phyloP scores from a whole-genome alignment of 495 filamentous ascomycete genomes.

The Penicillium paxilli region DNA sequence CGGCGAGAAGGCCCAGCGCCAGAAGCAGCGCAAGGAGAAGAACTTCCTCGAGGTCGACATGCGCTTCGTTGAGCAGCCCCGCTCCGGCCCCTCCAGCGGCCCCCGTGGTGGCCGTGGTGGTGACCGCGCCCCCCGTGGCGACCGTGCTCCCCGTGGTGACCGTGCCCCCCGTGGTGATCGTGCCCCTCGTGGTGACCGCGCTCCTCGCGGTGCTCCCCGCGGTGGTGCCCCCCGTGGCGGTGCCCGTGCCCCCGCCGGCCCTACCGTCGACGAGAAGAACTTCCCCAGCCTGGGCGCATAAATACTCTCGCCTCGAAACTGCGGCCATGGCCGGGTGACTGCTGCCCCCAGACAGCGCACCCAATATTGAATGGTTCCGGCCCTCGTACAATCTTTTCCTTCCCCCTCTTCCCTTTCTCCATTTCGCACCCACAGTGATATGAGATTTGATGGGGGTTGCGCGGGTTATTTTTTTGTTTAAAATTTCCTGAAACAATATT shows the following conservation, averaged over 20 bases:
- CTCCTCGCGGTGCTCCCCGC: constrained; percentile 26
- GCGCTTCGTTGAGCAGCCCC: constrained; percentile 66
- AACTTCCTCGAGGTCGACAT: constrained; percentile 83
- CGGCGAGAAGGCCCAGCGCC: constrained; percentile 78
- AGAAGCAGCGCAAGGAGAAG: constrained; percentile 92
- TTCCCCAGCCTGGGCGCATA: constrained; percentile 51
- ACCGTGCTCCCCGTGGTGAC: constrained; percentile 37
- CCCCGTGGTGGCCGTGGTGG: constrained; percentile 51
- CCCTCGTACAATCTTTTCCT: constrained; percentile 9
- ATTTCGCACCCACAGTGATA: neutral
- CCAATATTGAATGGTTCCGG: constrained; percentile 6
- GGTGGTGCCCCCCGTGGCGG: constrained; percentile 33
- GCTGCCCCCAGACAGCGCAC: constrained; percentile 1
- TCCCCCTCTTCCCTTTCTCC: constrained; percentile 9
- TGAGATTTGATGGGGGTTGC: neutral
- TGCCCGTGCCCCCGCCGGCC: constrained; percentile 34
- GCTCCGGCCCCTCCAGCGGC: constrained; percentile 42
- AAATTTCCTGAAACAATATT: constrained; percentile 13
- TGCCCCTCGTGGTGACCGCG: constrained; percentile 33
- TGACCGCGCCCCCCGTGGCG: constrained; percentile 27
- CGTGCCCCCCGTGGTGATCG: constrained; percentile 29
- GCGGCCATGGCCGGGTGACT: neutral
- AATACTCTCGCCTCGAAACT: constrained; percentile 14
- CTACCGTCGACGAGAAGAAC: constrained; percentile 52
- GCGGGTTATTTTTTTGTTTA: constrained; percentile 4